Percentiles rank a stretch among this genome's conserved stretches.
phyloP scores from a whole-genome alignment of 345 rosid species.

The Kandelia obovata region DNA sequence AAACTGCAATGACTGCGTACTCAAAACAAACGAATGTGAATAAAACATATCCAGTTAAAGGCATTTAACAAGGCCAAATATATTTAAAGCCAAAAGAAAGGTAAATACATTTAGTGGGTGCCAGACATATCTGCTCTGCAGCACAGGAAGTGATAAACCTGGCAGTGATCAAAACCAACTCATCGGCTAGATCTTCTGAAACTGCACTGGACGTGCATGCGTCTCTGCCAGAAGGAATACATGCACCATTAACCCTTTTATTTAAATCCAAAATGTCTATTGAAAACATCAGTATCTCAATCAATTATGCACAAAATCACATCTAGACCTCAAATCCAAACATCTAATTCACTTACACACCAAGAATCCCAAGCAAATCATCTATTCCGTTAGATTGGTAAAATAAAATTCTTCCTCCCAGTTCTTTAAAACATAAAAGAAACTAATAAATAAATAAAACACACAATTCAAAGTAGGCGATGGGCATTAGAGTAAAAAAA shows the following conservation, averaged over 20 bases:
- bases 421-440: no score
- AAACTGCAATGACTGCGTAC: conserved; percentile 58
- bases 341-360: not conserved
- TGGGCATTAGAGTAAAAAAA: no score
- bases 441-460: not conserved
- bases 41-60: not conserved
- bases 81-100: conserved; percentile 3
- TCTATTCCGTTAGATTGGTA: no score
- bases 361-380: no score
- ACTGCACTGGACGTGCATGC: conserved; percentile 24
- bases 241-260: not conserved
- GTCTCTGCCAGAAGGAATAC: conserved; percentile 22
- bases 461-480: not conserved
- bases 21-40: conserved; percentile 14
- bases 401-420: no score
- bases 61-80: not conserved
- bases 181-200: conserved; percentile 43
- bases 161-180: conserved; percentile 39
- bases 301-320: not conserved
- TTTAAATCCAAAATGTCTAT: no score
- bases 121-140: conserved; percentile 69
- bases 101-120: conserved; percentile 63
- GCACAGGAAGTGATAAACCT: conserved; percentile 62
- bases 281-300: not conserved
- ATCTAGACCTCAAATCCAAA: no score